Percentiles rank a stretch among this genome's conserved stretches.
phyloP scores from a whole-genome alignment of 495 filamentous ascomycete genomes.

The Penicillium pulvis region DNA sequence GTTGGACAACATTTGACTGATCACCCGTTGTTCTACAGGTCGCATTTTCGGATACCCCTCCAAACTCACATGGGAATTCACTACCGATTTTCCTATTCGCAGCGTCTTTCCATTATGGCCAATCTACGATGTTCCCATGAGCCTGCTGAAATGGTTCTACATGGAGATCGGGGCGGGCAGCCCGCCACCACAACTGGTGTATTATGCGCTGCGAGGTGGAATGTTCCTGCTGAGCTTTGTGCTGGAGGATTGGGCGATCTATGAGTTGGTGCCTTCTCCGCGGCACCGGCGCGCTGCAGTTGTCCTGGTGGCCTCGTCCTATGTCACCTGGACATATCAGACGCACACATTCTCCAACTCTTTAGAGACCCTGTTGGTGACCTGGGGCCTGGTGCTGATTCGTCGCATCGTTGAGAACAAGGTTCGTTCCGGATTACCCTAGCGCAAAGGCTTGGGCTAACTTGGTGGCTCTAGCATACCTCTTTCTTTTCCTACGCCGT shows the following conservation, averaged over 20 bases:
- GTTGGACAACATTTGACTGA: not conserved
- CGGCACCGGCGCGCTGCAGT: conserved; percentile 72
- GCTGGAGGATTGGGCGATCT: conserved; percentile 93
- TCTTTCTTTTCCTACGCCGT: conserved; percentile 73
- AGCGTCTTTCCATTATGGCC: conserved; percentile 97
- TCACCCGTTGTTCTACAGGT: conserved; percentile 51
- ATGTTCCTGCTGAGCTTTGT: conserved; percentile 97
- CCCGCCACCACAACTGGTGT: conserved; percentile 71
- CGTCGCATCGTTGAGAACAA: conserved; percentile 76
- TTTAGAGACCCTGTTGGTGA: conserved; percentile 86
- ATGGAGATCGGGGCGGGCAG: conserved; percentile 54
- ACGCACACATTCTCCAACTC: conserved; percentile 99
- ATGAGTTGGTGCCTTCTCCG: conserved; percentile 80
- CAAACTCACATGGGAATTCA: conserved; percentile 93
- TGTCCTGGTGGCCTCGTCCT: conserved; percentile 86
- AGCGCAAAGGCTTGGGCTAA: conserved; percentile 6
- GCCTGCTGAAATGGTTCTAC: conserved; percentile 86
- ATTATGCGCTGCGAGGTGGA: conserved; percentile 80
- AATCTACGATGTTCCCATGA: conserved; percentile 89
- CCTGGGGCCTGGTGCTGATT: conserved; percentile 90
- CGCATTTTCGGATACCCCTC: conserved; percentile 88
- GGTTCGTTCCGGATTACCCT: conserved; percentile 47
- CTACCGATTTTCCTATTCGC: conserved; percentile 77
- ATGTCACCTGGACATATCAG: conserved; percentile 98
- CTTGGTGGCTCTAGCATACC: conserved; percentile 60